Base-by-base conservation (phyloP, 805 yeast genomes). In the Cyberlindnera suaveolens region DNA sequence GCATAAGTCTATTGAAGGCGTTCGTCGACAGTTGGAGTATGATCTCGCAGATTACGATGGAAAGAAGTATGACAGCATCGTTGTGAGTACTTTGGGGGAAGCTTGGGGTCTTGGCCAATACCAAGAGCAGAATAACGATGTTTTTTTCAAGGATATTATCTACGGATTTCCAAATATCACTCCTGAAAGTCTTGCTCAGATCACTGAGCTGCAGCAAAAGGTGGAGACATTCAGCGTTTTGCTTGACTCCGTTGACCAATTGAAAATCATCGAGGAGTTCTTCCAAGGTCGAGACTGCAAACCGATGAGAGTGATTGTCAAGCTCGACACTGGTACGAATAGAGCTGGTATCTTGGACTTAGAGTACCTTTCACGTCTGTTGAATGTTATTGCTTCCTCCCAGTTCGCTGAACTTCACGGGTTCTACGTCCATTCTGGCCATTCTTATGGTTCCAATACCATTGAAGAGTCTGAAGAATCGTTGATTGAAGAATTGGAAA, bases 371-470 rank as follows among this genome's bases (percentile, higher is more conserved):
- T 46, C 56, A 0, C 45, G 58, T 1, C 53, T 74, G 4, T 50
- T 82, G 15, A 50, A 60, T 30, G 56, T 60, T 15, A 48, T 71
- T 13, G 40, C 48, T 4, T 49, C 57, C 3, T 45, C 62, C 3
- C 55, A 58, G 2, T 50, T 60, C 33, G 67, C 80, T 10, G 65
- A 71, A 9, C 45, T 84, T 14, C 77, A 67, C 53, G 95, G 95
- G 0, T 76, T 85, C 52, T 85, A 85, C 60, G 80, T 85, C 33
- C 93, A 85, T 63, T 85, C 88, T 1, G 95, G 95, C 3, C 85
- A 81, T 56, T 80, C 90, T 0, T 85, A 85, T 54, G 64, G 65
- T 1, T 66, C 82, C 0, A 60, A 62, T 6, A 61, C 70, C 15
- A 57, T 64, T 26, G 66, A 66, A 1, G 70, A 70, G 27, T 85